A percentile compares a stretch with the other conserved stretches of the same genome.
phyloP scores from a whole-genome alignment of 495 filamentous ascomycete genomes.

The Aspergillus indologenus region DNA sequence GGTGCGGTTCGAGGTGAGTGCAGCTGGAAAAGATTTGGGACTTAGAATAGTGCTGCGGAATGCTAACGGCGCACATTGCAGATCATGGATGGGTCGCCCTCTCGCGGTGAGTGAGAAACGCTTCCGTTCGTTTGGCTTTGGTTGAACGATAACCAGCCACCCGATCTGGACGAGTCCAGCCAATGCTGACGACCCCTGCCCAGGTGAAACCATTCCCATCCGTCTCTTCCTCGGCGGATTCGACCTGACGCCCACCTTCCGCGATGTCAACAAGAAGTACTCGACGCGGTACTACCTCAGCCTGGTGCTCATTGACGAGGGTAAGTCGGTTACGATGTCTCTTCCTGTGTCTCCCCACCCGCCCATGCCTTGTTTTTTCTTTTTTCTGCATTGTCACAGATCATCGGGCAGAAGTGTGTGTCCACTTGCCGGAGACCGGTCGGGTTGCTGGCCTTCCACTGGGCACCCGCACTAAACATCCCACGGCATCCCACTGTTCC shows the following conservation, averaged over 20 bases:
- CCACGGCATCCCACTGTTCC: slow-evolving; percentile 22
- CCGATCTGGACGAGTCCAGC: not conserved
- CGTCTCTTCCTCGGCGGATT: slow-evolving; percentile 96
- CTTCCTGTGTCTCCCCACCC: not conserved
- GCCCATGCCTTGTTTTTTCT: not conserved
- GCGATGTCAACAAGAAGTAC: slow-evolving; percentile 99
- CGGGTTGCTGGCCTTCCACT: too few relatives aligned
- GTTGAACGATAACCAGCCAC: too few relatives aligned
- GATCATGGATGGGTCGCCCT: slow-evolving; percentile 99
- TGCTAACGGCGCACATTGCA: slow-evolving; percentile 33
- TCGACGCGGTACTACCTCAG: slow-evolving; percentile 97
- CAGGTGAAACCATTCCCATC: slow-evolving; percentile 95
- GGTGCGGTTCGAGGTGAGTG: slow-evolving; percentile 88
- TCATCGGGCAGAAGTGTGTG: not conserved
- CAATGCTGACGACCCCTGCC: slow-evolving; percentile 24
- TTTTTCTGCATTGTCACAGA: not conserved
- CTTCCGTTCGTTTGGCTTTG: too few relatives aligned
- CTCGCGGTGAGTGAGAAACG: slow-evolving; percentile 73
- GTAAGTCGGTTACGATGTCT: slow-evolving; percentile 42
- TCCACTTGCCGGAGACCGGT: not conserved
- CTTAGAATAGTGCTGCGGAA: not conserved
- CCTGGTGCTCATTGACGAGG: slow-evolving; percentile 94
- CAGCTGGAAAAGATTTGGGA: not conserved
- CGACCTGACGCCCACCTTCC: slow-evolving; percentile 96
- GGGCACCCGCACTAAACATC: slow-evolving; percentile 11